Evolutionary conservation across 192 early-diverging fungal genomes (phyloP).

Genomic region (Rhizophlyctis rosea): DNA sequence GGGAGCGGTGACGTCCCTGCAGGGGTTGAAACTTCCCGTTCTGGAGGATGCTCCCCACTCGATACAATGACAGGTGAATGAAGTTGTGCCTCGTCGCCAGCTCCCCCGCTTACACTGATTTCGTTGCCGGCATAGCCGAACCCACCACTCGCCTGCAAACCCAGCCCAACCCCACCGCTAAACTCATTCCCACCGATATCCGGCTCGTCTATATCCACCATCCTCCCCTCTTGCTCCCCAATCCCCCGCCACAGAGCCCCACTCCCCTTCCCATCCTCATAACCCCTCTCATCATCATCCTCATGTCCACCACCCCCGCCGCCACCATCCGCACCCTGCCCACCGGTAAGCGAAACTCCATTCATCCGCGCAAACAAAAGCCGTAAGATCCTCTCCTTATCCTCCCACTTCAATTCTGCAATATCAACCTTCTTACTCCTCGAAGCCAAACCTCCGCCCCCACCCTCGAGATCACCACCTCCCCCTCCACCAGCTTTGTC

Average conservation of each 20-base stretch:
- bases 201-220: not conserved
- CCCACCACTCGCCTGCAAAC: too few species aligned
- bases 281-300: not conserved
- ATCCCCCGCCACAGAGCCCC: not conserved
- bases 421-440: conserved; percentile 43
- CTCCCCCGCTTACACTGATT: too few species aligned
- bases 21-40: too few species aligned
- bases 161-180: too few species aligned
- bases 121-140: too few species aligned
- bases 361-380: conserved; percentile 67
- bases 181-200: too few species aligned
- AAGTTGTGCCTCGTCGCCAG: too few species aligned
- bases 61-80: too few species aligned
- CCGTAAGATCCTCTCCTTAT: conserved; percentile 58
- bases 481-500: not conserved
- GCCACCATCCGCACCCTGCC: conserved; percentile 13
- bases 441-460: conserved; percentile 8
- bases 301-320: not conserved
- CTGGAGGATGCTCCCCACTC: too few species aligned
- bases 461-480: not conserved
- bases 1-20: too few species aligned
- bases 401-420: conserved; percentile 46
- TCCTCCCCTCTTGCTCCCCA: not conserved
- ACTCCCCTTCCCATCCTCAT: not conserved
- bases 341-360: conserved; percentile 40